These are phyloP conservation scores for Primulina huaijiensis DNA, from an alignment of 257 asterid species.

Conservation along the genomic window DNA sequence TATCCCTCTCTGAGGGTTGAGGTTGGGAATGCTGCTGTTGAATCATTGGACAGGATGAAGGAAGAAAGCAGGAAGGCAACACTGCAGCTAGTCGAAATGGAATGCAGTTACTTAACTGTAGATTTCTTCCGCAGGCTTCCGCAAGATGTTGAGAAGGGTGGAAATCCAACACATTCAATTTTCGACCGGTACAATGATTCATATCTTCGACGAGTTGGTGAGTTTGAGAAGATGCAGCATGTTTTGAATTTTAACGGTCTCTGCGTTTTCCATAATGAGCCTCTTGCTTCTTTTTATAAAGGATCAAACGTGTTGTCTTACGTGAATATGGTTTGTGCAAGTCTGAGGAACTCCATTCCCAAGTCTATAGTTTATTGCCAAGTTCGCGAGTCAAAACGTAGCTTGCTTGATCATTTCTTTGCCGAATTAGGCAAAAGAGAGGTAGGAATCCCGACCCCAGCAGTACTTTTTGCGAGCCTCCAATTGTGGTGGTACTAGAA, in stretches of 20 bases:
- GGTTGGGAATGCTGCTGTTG: conserved; percentile 60
- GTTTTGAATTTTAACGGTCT: not conserved
- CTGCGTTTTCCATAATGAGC: not conserved
- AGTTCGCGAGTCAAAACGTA: conserved; percentile 81
- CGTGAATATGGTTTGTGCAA: conserved; percentile 58
- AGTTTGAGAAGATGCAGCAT: conserved; percentile 15
- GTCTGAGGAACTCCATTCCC: conserved; percentile 73
- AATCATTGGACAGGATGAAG: conserved; percentile 66
- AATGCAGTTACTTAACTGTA: conserved; percentile 65
- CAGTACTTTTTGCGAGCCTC: not conserved
- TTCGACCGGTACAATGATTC: conserved; percentile 70
- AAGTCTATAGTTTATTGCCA: conserved; percentile 72
- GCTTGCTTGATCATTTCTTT: conserved; percentile 67
- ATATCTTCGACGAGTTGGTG: conserved; percentile 70
- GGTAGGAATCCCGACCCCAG: conserved; percentile 33
- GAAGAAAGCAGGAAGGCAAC: conserved; percentile 76
- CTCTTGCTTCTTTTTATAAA: conserved; percentile 17
- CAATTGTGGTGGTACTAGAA: not conserved
- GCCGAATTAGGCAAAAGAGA: conserved; percentile 66
- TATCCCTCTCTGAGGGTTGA: conserved; percentile 74
- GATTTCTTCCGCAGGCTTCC: conserved; percentile 90
- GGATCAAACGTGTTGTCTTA: conserved; percentile 70
- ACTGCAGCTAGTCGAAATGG: conserved; percentile 81
- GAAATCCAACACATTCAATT: conserved; percentile 73
- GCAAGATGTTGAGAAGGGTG: conserved; percentile 81